These are phyloP conservation scores for Auriscalpium vulgare DNA, from an alignment of 768 basidiomycete genomes.

Conservation along the genomic window DNA sequence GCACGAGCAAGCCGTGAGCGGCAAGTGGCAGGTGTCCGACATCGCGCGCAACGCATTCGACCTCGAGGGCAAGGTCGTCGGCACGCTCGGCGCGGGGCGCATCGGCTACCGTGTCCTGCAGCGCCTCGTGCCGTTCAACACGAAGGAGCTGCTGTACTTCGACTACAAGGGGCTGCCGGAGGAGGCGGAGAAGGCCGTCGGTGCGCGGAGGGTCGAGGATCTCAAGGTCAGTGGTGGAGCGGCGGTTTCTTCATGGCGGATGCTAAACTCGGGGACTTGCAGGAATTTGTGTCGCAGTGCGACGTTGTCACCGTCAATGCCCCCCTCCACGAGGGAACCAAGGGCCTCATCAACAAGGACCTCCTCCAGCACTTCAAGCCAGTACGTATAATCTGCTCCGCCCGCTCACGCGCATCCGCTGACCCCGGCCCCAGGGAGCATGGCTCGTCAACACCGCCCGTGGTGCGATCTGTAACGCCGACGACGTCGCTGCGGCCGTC, in stretches of 20 bases:
- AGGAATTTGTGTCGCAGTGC: constrained; percentile 14
- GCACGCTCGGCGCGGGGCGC: too few relatives aligned
- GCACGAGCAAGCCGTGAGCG: too few relatives aligned
- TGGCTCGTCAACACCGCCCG: too few relatives aligned
- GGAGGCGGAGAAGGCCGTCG: constrained; percentile 24
- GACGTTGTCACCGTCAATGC: constrained; percentile 24
- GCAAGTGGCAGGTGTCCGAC: too few relatives aligned
- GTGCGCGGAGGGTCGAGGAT: constrained; percentile 31
- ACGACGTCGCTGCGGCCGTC: too few relatives aligned
- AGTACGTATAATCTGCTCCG: constrained; percentile 11
- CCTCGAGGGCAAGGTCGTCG: too few relatives aligned
- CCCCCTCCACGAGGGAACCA: constrained; percentile 30
- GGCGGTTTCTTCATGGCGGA: constrained; percentile 4
- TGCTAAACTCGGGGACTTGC: not conserved
- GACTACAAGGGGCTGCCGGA: constrained; percentile 26
- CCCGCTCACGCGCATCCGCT: not conserved
- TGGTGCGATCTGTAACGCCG: too few relatives aligned
- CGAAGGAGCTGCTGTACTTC: constrained; percentile 40
- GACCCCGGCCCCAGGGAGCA: constrained; percentile 7
- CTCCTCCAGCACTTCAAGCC: constrained; percentile 35
- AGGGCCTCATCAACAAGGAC: constrained; percentile 33
- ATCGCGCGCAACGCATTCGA: too few relatives aligned
- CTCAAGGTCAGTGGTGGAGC: constrained; percentile 16
- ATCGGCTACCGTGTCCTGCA: too few relatives aligned
- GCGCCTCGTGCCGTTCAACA: too few relatives aligned